Evolutionary conservation across 352 stramenopile genomes (phyloP).

Genomic region (Globisporangium polare): DNA sequence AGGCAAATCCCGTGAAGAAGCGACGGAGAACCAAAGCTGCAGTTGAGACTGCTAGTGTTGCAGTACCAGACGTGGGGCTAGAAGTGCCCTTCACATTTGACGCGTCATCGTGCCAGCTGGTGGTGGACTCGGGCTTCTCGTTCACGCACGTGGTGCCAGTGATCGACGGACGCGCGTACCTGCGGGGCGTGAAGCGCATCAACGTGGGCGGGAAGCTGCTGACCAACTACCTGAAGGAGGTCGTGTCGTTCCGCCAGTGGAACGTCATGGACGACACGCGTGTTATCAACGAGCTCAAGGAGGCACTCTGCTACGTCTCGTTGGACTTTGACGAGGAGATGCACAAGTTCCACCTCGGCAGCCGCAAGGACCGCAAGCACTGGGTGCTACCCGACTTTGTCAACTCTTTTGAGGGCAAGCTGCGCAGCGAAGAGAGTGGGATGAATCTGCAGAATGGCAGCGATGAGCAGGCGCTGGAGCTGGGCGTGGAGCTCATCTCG

Average conservation of each 20-base stretch:
- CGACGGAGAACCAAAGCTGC: conserved; percentile 15
- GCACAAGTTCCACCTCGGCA: conserved; percentile 29
- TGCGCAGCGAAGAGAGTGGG: conserved; percentile 15
- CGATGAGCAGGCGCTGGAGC: conserved; percentile 68
- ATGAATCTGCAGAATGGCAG: conserved; percentile 6
- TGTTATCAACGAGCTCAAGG: conserved; percentile 84
- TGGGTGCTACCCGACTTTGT: conserved; percentile 87
- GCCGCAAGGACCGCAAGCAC: conserved; percentile 34
- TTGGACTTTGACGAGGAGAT: conserved; percentile 84
- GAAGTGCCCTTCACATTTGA: conserved; percentile 27
- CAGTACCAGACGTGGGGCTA: not conserved
- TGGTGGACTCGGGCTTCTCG: conserved; percentile 95
- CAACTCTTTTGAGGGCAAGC: conserved; percentile 50
- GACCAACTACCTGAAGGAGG: conserved; percentile 96
- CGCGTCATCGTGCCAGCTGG: conserved; percentile 55
- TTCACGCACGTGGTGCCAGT: conserved; percentile 94
- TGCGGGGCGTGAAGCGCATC: conserved; percentile 59
- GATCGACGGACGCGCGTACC: conserved; percentile 57
- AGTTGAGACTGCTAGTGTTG: not conserved
- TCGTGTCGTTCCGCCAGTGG: conserved; percentile 94
- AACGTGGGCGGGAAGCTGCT: conserved; percentile 95
- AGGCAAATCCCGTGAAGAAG: conserved; percentile 15
- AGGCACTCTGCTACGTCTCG: conserved; percentile 88
- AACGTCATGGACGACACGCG: conserved; percentile 93
- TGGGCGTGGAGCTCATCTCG: conserved; percentile 85